Conservation (phyloP, 164 flowering plant genomes). For the Tetrastigma voinierianum region DNA sequence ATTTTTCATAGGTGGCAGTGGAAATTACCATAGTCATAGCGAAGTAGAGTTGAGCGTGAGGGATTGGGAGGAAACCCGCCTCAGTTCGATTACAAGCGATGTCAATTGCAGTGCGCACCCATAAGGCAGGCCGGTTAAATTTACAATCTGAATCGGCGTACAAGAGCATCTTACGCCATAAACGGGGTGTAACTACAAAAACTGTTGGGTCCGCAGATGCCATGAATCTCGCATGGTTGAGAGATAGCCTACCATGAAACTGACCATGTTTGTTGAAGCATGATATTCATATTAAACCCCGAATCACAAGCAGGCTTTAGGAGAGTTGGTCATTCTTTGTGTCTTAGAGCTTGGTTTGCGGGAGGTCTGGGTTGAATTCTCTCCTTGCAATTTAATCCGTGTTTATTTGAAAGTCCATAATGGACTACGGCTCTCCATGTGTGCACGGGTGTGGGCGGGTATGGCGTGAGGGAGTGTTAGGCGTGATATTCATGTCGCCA, state of each 20-base stretch:
- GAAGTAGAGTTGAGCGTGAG: conserved; percentile 26
- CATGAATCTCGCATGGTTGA: conserved; percentile 22
- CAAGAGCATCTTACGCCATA: conserved; percentile 21
- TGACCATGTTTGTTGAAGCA: no score
- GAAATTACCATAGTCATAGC: conserved; percentile 11
- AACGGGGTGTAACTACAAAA: conserved; percentile 12
- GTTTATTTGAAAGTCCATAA: no score
- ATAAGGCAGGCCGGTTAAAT: conserved; percentile 18
- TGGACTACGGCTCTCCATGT: no score
- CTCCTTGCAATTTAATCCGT: no score
- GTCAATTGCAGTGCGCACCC: conserved; percentile 35
- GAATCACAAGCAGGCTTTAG: no score
- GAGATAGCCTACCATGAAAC: conserved; percentile 23
- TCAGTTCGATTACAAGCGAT: not conserved
- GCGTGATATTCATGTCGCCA: no score
- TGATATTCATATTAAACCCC: no score
- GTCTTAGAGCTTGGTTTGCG: no score
- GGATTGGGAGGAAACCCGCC: conserved; percentile 6
- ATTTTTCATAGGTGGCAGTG: conserved; percentile 4
- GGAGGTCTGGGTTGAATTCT: no score
- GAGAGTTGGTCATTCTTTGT: no score
- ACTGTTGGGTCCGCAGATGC: conserved; percentile 28
- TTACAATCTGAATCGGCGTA: conserved; percentile 14
- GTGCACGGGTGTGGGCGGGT: no score
- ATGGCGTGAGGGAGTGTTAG: no score